Base-by-base conservation (phyloP, 2,329 filamentous ascomycete genomes). In the Phialemoniopsis sp. region DNA sequence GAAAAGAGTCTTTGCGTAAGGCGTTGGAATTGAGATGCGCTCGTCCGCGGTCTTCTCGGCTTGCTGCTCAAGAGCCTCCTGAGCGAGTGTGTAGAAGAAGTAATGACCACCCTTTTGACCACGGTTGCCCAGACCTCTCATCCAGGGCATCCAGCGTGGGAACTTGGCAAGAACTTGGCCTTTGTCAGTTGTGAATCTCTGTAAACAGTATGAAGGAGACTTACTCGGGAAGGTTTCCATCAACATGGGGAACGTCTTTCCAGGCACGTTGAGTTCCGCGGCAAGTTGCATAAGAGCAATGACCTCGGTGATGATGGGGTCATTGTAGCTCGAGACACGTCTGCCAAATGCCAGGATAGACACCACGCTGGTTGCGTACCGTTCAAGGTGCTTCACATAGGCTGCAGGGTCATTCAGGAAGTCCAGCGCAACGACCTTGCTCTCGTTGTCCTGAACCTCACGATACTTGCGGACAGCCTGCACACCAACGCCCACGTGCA, bases 231-330 rank as follows among this genome's bases (percentile, higher is more conserved):
- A 77, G 0, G 73, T 77, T 52, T 78, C 74, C 62, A 79, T 66
- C 19, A 80, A 54, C 71, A 71, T 77, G 17, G 72, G 76, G 47
- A 75, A 78, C 0, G 57, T 68, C 51, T 75, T 75, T 8, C 70
- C 70, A 0, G 71, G 66, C 34, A 73, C 70, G 46, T 72, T 73
- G 16, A 80, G 57, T 40, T 77, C 73, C 3, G 74, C 76, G 1
- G 76, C 74, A 39, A 74, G 64, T 41, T 80, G 71, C 67, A 80
- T 73, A 26, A 75, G 59, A 1, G 72, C 68, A 41, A 80, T 73
- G n/a, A 75, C 76, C 50, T 80, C 75, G 4, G 74, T 76, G 43
- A 79, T 72, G 49, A 77, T 76, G 5, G 75, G 74, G 46, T 80
- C 76, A 13, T 69, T 60, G 48, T 57, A 69, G 38, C 54, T 67